Percentiles rank a stretch among this genome's conserved stretches.
Evolutionary conservation across 73 alveolate genomes (phyloP).

Genomic region (Paramecium caudatum): DNA sequence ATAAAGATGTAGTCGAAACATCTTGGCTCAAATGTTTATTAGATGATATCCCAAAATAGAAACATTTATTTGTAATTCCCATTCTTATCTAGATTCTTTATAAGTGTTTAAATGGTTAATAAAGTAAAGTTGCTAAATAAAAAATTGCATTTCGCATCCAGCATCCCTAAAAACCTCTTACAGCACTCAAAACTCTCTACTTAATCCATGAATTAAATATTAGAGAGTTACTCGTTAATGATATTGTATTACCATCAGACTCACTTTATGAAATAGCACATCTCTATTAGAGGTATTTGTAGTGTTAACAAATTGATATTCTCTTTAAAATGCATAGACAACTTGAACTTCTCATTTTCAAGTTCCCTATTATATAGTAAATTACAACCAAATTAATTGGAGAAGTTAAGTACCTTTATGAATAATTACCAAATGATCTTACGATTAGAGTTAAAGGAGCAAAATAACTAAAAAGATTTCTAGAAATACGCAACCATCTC

Average conservation of each 20-base stretch:
- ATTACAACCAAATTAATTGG: neutral
- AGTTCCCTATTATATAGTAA: slow-evolving; percentile 9
- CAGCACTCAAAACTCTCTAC: slow-evolving; percentile 13
- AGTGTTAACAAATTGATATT: neutral
- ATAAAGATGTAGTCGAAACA: slow-evolving; percentile 47
- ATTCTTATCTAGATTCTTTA: neutral
- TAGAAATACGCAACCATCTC: neutral
- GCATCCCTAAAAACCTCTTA: slow-evolving; percentile 42
- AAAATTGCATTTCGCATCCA: neutral
- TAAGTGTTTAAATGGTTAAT: slow-evolving; percentile 24
- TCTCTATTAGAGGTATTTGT: slow-evolving; percentile 20
- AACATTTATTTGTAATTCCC: slow-evolving; percentile 8
- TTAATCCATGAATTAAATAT: neutral
- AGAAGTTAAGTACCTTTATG: neutral
- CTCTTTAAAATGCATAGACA: slow-evolving; percentile 22
- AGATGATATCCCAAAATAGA: slow-evolving; percentile 48
- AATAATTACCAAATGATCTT: neutral
- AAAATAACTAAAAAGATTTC: neutral
- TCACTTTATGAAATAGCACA: slow-evolving; percentile 1
- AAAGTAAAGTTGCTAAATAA: neutral
- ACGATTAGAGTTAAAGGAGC: neutral
- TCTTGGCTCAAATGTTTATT: slow-evolving; percentile 60
- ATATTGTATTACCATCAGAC: too few relatives aligned
- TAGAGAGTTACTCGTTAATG: too few relatives aligned
- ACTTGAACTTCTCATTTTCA: slow-evolving; percentile 41